phyloP scores from a whole-genome alignment of 1,139 yeast species.

The Debaryomycetaceae sp. region DNA sequence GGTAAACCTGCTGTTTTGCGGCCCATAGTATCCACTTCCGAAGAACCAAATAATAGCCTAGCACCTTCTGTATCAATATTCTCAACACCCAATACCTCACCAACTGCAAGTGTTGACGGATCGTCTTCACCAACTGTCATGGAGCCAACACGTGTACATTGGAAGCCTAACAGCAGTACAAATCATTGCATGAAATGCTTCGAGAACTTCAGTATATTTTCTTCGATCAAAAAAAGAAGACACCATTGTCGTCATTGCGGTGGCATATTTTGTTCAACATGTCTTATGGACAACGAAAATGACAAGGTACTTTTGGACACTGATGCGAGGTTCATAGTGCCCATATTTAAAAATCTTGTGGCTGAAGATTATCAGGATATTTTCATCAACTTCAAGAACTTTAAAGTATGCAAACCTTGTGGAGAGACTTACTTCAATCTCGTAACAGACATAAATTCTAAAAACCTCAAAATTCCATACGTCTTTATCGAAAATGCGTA shows the following conservation, averaged over 20 bases:
- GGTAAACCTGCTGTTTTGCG: constrained; percentile 43
- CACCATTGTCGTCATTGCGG: constrained; percentile 50
- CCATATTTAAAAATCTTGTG: constrained; percentile 24
- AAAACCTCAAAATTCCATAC: constrained; percentile 20
- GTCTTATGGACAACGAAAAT: constrained; percentile 18
- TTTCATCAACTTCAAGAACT: constrained; percentile 19
- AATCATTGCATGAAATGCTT: constrained; percentile 44
- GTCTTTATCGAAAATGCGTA: constrained; percentile 42
- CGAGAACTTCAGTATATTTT: constrained; percentile 29
- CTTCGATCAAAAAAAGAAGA: constrained; percentile 25
- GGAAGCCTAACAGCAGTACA: constrained; percentile 39
- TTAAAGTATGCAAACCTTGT: constrained; percentile 40
- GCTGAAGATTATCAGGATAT: constrained; percentile 4
- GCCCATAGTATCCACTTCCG: constrained; percentile 15
- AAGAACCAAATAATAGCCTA: not conserved
- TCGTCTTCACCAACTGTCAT: not conserved
- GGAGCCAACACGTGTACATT: constrained; percentile 42
- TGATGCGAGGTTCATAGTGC: constrained; percentile 36
- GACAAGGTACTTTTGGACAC: constrained; percentile 30
- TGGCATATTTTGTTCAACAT: constrained; percentile 32
- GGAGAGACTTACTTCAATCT: constrained; percentile 30
- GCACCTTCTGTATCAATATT: not conserved
- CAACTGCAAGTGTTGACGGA: not conserved
- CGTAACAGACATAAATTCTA: constrained; percentile 25
- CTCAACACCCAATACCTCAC: not conserved